phyloP scores from a whole-genome alignment of 305 asterid species.

The Solanum aculeatissimum region DNA sequence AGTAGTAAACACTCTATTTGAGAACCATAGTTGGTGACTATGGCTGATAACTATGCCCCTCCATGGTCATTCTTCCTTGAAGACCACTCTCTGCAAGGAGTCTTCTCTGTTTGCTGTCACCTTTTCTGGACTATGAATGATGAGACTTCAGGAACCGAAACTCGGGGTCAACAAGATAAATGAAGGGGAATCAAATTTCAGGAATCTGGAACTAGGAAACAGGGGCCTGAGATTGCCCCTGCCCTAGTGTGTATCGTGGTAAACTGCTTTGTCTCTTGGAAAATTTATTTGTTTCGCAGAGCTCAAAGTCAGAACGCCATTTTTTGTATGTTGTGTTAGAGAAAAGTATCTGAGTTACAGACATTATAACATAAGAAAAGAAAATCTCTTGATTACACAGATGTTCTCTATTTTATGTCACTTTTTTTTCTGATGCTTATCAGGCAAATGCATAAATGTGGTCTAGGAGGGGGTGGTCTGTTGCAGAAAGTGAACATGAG shows the following conservation, averaged over 20 bases:
- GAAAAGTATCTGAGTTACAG: background rate
- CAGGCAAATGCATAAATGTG: background rate
- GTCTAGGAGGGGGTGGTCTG: background rate
- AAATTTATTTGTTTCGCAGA: background rate
- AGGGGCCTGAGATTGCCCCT: background rate
- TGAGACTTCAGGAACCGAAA: background rate
- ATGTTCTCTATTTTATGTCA: background rate
- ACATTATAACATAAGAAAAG: background rate
- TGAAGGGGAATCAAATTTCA: background rate
- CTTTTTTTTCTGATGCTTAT: too few species aligned
- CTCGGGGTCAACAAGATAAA: background rate
- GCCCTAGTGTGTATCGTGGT: background rate
- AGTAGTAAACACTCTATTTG: conserved; percentile 2
- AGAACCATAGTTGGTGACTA: background rate
- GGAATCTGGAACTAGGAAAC: background rate
- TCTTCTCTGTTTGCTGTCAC: background rate
- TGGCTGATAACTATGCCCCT: background rate
- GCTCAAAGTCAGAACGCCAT: background rate
- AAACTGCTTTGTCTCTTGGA: background rate
- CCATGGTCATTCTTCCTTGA: background rate
- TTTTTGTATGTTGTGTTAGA: background rate
- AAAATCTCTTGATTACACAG: background rate
- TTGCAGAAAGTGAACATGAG: background rate
- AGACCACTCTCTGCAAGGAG: background rate
- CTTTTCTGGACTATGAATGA: background rate